Evolutionary conservation across 208 protist species (phyloP).

Genomic region (Spongospora subterranea): DNA sequence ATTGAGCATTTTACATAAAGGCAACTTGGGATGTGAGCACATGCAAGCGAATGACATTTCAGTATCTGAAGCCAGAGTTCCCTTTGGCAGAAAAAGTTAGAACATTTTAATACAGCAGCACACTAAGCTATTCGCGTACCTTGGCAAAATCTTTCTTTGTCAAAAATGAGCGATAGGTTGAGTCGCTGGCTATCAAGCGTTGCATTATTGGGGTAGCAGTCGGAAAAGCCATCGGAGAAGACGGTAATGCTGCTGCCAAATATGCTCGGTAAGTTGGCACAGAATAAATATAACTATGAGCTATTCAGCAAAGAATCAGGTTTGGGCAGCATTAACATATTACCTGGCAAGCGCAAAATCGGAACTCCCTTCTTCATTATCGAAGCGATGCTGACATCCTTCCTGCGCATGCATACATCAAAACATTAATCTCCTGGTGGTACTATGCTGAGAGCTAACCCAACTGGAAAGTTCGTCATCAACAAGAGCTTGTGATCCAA

Average conservation of each 20-base stretch:
- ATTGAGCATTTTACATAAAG: neutral
- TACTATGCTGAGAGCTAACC: neutral
- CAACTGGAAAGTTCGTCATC: neutral
- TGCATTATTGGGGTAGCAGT: neutral
- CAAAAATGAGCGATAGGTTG: neutral
- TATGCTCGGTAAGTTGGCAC: neutral
- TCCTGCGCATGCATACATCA: no score
- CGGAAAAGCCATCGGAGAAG: neutral
- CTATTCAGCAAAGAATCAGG: neutral
- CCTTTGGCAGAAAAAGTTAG: neutral
- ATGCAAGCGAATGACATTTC: neutral
- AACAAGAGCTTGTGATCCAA: neutral
- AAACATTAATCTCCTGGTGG: neutral
- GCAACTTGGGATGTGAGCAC: neutral
- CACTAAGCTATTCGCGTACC: no score
- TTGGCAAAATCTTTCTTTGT: neutral
- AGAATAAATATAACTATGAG: constrained; percentile 24
- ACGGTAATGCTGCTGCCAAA: neutral
- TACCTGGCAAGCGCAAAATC: neutral
- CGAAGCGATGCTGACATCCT: constrained; percentile 24
- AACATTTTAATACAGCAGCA: neutral
- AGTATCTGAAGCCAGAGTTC: neutral
- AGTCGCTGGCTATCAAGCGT: neutral
- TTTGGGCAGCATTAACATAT: neutral
- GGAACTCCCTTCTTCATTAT: neutral